Evolutionary conservation across 2,329 filamentous ascomycete genomes (phyloP), one percentile per base, ranked within the genome.

Genomic region (Botrytis squamosa): DNA sequence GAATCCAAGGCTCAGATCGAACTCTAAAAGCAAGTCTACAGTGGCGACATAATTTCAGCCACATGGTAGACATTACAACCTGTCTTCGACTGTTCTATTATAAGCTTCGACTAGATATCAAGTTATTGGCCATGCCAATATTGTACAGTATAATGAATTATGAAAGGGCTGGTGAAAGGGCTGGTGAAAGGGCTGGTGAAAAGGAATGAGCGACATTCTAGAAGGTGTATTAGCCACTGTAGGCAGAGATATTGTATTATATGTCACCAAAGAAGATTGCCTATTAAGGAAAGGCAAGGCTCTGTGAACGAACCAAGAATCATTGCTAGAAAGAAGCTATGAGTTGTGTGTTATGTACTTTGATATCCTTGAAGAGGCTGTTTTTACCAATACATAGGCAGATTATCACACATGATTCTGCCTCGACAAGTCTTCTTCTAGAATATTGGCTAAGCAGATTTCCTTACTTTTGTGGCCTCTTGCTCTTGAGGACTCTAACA

Each of bases 61-160:
- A 60, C 38, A 25, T 4, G 16, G 12, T 36, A 18, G 52, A 14
- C n/a, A 29, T 42, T 9, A 14, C 12, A 18, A 14, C 16, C 18
- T 10, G 3, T 38, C 36, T 57, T 49, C 9, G 8, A 18, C 18
- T n/a, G 14, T 8, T 33, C 36, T 29, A 4, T 20, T 33, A 52
- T 42, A 10, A 25, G 3, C 25, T 16, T 40, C 4, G 6, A 16
- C 14, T 18, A 42, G 29, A 42, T 55, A 18, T 14, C 44, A 57
- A 68, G 4, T 29, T 18, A n/a, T 40, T 68, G 46, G 46, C 65
- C 16, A 2, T 49, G 46, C 36, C 14, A 29, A 40, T 38, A 9
- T 3, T 55, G 46, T 68, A 68, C 36, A 67, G n/a, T 57, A 55
- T 68, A 42, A 68, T 68, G 65, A 42, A 57, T 57, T 42, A 68